Evolutionary conservation across 768 basidiomycete genomes (phyloP), one percentile per base, ranked within the genome.

Genomic region (Hygrophoropsis aurantiaca): DNA sequence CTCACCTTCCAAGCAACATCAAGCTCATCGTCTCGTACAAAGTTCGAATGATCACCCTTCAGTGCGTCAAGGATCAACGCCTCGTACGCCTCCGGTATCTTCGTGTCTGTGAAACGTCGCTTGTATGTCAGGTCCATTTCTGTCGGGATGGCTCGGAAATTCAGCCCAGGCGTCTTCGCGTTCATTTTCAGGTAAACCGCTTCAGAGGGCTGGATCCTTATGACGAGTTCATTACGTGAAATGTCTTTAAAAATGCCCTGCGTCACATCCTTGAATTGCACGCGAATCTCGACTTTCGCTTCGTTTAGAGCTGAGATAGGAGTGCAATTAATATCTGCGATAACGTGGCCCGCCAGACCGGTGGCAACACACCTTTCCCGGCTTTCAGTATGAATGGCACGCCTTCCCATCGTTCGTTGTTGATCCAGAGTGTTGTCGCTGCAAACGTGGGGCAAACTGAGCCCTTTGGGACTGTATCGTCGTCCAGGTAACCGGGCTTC

Each of bases 101-200:
- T 85, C 40, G 82, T 68, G 51, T 97, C 94, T 33, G 82, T 71
- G 75, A 98, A 99, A 37, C 97, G 84, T 47, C 87, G 79, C 81
- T 95, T 94, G 80, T 98, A 99, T 16, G 95, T 97, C 55, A 98
- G 70, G 73, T 99, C 95, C 90, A 99, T 94, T 72, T 99, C 97
- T 35, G 88, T 90, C 24, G 94, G 93, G 52, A 98, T 81, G 37
- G 91, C 90, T 35, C 90, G 83, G 47, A 92, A 95, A 59, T 85
- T 73, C 51, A 97, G 78, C 16, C 95, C 95, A 42, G 95, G 95
- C 2, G 84, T 83, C 77, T 99, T 99, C 37, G 88, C 78, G 75
- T 98, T 98, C 68, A 97, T 70, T 74, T 99, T 99, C 59, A 99
- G 78, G 74, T 98, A 99, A 46, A 97, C 85, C 13, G 97, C 92